These are phyloP conservation scores for Wilhelminamyces savonicus DNA, from an alignment of 805 yeast species.

Conservation along the genomic window DNA sequence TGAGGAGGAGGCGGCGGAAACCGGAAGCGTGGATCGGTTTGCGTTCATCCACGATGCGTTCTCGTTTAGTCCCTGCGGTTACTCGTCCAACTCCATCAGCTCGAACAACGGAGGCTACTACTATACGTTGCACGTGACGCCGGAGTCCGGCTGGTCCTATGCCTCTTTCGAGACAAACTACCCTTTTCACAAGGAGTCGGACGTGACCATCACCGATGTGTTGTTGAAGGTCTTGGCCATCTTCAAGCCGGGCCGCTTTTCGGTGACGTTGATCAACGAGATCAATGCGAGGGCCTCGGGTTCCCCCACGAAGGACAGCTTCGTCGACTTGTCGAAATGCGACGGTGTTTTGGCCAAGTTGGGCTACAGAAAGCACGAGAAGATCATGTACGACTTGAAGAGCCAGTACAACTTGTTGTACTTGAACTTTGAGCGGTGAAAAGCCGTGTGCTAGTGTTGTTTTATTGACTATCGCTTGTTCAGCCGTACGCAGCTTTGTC, in stretches of 20 bases:
- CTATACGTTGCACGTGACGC: conserved; percentile 89
- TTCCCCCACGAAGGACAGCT: conserved; percentile 1
- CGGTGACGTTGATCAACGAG: conserved; percentile 36
- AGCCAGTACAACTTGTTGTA: conserved; percentile 66
- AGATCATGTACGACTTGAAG: conserved; percentile 66
- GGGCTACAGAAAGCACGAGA: conserved; percentile 57
- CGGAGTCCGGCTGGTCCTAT: conserved; percentile 90
- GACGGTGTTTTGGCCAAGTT: conserved; percentile 21
- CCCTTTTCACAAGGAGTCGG: conserved; percentile 34
- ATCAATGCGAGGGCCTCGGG: conserved; percentile 2
- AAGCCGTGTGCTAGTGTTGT: too few species aligned
- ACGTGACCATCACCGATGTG: conserved; percentile 47
- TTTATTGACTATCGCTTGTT: too few species aligned
- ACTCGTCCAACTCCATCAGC: conserved; percentile 77
- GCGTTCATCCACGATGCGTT: conserved; percentile 74
- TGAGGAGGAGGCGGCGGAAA: conserved; percentile 2
- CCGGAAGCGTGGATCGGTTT: background rate
- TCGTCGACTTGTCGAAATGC: conserved; percentile 5
- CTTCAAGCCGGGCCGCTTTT: conserved; percentile 73
- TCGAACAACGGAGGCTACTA: conserved; percentile 42
- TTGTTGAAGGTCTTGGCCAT: conserved; percentile 53
- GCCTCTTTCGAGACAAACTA: conserved; percentile 93
- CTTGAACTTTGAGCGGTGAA: conserved; percentile 49
- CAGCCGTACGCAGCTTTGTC: too few species aligned
- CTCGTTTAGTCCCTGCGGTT: conserved; percentile 92